These are phyloP conservation scores for Austroboletus festivus DNA, from an alignment of 768 basidiomycete species.

Conservation along the genomic window DNA sequence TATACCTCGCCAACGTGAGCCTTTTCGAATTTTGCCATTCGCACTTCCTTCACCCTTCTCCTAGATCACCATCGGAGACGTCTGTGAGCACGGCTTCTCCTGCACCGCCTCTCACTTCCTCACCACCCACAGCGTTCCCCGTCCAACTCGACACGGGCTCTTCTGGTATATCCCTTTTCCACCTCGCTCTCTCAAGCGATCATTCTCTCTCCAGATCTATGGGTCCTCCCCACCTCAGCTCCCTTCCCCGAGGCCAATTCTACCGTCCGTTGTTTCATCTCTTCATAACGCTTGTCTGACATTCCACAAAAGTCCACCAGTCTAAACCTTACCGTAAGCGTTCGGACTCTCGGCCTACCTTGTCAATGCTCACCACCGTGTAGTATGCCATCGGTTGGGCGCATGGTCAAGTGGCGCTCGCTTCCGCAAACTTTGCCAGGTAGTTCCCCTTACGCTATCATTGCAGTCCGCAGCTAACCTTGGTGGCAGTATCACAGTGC, in stretches of 20 bases:
- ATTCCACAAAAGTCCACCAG: constrained; percentile 35
- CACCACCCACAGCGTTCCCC: constrained; percentile 55
- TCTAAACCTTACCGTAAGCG: constrained; percentile 60
- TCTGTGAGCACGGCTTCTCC: constrained; percentile 37
- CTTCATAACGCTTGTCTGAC: constrained; percentile 4
- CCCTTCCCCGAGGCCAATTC: constrained; percentile 47
- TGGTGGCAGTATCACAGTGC: constrained; percentile 50
- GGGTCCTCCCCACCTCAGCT: constrained; percentile 50
- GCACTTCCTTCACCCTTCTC: constrained; percentile 5
- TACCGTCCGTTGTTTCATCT: constrained; percentile 40
- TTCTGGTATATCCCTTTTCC: constrained; percentile 18
- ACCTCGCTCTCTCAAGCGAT: background rate
- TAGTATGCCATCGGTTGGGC: constrained; percentile 86
- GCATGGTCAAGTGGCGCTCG: constrained; percentile 58
- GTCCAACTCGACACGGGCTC: constrained; percentile 87
- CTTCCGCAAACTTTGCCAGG: constrained; percentile 68
- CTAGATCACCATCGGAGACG: constrained; percentile 66
- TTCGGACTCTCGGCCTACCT: background rate
- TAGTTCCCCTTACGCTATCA: constrained; percentile 31
- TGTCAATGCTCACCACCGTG: background rate
- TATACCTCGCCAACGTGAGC: constrained; percentile 77
- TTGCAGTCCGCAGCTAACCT: constrained; percentile 6
- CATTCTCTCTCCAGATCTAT: constrained; percentile 52
- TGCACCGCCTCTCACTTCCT: background rate
- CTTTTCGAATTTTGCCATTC: background rate